Evolutionary conservation across 129 eudicot species (phyloP), one percentile per base, ranked within the genome.

Genomic region (Scalesia atractyloides): DNA sequence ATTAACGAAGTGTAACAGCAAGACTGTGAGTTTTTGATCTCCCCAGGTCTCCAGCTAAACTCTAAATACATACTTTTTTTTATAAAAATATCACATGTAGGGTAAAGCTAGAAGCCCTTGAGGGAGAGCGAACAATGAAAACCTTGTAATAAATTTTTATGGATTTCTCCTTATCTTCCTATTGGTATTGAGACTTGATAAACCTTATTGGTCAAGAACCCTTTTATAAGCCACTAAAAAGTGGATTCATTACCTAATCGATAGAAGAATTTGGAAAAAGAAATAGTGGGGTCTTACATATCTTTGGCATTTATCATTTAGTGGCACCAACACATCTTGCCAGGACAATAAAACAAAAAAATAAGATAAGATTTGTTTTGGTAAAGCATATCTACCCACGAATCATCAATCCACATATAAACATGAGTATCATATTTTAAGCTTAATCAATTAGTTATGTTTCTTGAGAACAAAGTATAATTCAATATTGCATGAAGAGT

Each of bases 71-170:
- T 70, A 12, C 26, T 60, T 30, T 44, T 44, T 59, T 30, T 69
- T 69, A 61, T 7, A 16, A 54, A 44, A 7, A 56, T 17, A 34
- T 63, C 30, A 20, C 18, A 67, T 77, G 53, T 53, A 77, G 75
- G 68, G 60, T 76, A 48, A 50, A 13, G 12, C 57, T 72, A 69
- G 80, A 82, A 82, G 80, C 86, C 82, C 73, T 78, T 73, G 80
- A 82, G 83, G 82, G 86, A 78, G 74, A 82, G 77, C 54, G 69
- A 82, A 50, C 75, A 78, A 22, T 76, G 77, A 73, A 54, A 56
- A 77, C 80, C 77, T 78, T 30, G 82, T 43, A 52, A 20, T 48
- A 49, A 13, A 71, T 3, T 48, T 30, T 6, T 1, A 49, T 57
- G 13, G 5, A 66, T 52, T 12, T 30, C 46, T 62, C 9, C 37